Conservation (phyloP, 2,329 filamentous ascomycete species). For the Xylaria arbuscula region DNA sequence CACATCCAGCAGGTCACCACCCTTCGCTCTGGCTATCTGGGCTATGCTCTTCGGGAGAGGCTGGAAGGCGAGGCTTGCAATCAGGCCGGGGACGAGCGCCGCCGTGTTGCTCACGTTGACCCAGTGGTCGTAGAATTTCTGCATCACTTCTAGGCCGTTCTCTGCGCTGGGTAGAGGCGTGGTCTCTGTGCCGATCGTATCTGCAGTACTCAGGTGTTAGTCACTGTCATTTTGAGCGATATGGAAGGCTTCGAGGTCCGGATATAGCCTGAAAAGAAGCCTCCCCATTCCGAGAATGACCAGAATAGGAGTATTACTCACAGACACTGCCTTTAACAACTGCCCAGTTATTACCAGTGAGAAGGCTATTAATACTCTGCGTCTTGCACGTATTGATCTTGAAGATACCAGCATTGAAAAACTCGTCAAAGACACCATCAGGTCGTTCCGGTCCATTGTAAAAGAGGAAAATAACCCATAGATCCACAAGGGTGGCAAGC, state of each 20-base stretch:
- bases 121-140: slow-evolving; percentile 51
- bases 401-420: slow-evolving; percentile 58
- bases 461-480: slow-evolving; percentile 71
- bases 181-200: slow-evolving; percentile 55
- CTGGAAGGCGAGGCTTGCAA: slow-evolving; percentile 54
- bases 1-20: slow-evolving; percentile 55
- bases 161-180: slow-evolving; percentile 49
- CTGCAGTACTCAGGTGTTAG: not conserved
- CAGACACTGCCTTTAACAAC: slow-evolving; percentile 51
- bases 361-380: slow-evolving; percentile 60
- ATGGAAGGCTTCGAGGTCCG: not conserved
- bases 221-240: not conserved
- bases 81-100: slow-evolving; percentile 43
- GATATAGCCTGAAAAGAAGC: not conserved
- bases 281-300: not conserved
- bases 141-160: slow-evolving; percentile 48
- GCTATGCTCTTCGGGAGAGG: slow-evolving; percentile 54
- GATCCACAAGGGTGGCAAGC: slow-evolving; percentile 57
- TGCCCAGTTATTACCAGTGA: slow-evolving; percentile 57
- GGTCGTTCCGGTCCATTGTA: slow-evolving; percentile 69
- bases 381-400: slow-evolving; percentile 58
- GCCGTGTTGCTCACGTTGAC: slow-evolving; percentile 47
- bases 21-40: slow-evolving; percentile 46
- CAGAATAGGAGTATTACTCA: not conserved
- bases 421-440: slow-evolving; percentile 65